Base-by-base conservation (phyloP, 805 yeast species). In the Diddensiella caesifluorescens region DNA sequence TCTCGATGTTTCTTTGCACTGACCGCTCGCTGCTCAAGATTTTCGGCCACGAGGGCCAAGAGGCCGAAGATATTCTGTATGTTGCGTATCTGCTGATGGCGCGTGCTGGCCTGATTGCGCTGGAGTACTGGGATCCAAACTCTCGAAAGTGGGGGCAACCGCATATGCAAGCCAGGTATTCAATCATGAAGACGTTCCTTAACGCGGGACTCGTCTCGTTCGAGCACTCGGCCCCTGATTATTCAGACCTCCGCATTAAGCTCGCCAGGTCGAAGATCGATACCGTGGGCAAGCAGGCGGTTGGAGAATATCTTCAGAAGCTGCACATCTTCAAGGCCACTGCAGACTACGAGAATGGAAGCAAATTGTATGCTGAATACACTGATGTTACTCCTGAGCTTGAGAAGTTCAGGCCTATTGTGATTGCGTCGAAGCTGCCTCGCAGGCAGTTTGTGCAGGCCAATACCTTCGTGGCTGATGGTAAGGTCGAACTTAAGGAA, bases 121-220 rank as follows among this genome's bases (percentile, higher is more conserved):
- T 87, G 57, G 95, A 87, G 61, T 84, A 73, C 60, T 87, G 94
- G 87, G 95, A 87, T 61, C 95, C 95, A 29, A 63, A 64, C 34
- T 73, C 85, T 22, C 67, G 69, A 45, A 86, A 85, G 64, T 87
- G 95, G 95, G 95, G 95, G 22, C 96, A 87, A 66, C 80, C 96
- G 10, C 96, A 87, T 61, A 85, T 86, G 87, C 95, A 86, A 66
- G 95, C 95, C 3, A 72, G 96, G 62, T 87, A 74, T 64, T 85
- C 92, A 23, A 86, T 87, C 52, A 71, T 84, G 72, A 84, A 83
- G 65, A 73, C 80, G 10, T 79, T 84, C 58, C 64, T 83, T 54
- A 71, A 77, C 41, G 80, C 87, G 0, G 79, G 83, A 22, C 62
- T 67, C 19, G 73, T 67, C 13, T 80, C 86, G 29, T 63, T 87